Evolutionary conservation across 2,329 filamentous ascomycete genomes (phyloP), one percentile per base, ranked within the genome.

Genomic region (Corynespora cassiicola): DNA sequence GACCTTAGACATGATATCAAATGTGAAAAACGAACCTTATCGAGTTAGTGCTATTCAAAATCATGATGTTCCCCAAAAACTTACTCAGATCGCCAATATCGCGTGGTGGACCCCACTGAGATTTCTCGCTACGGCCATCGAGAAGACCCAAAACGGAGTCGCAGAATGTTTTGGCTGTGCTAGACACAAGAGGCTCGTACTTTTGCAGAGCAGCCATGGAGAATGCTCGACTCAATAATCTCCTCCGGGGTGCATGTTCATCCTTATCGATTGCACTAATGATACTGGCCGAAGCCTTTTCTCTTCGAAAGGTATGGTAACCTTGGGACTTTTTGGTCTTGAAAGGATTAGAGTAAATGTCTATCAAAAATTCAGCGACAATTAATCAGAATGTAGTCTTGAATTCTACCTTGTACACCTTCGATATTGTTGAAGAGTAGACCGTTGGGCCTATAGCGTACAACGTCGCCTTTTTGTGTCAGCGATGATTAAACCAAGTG

Each of bases 1-100:
- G 10, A 52, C 22, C 9, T 26, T 29, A 10, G 33, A 20, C 47
- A 47, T 47, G 6, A 47, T 24, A 22, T 47, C 47, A 22, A 47
- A 47, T 1, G 37, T 18, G 11, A 47, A 30, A 20, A 12, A 35
- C 10, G 11, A 8, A 27, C 37, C 37, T 21, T n/a, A n/a, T n/a
- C n/a, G n/a, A n/a, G n/a, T n/a, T n/a, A n/a, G n/a, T n/a, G n/a
- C 8, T 12, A 31, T 19, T 36, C 32, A 14, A 22, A 8, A 24
- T 11, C 28, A 9, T 36, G n/a, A 5, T 6, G 17, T 20, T 32
- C 20, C 30, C 23, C 10, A 32, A 19, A 8, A 5, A 20, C 30
- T 20, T 32, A 32, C 30, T 32, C 10, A 32, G n/a, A 8, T 5
- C 23, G 20, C 30, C 30, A 11, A 32, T 32, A 16, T 32, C 15